Evolutionary conservation across 495 filamentous ascomycete genomes (phyloP).

Genomic region (Tuber indicum): DNA sequence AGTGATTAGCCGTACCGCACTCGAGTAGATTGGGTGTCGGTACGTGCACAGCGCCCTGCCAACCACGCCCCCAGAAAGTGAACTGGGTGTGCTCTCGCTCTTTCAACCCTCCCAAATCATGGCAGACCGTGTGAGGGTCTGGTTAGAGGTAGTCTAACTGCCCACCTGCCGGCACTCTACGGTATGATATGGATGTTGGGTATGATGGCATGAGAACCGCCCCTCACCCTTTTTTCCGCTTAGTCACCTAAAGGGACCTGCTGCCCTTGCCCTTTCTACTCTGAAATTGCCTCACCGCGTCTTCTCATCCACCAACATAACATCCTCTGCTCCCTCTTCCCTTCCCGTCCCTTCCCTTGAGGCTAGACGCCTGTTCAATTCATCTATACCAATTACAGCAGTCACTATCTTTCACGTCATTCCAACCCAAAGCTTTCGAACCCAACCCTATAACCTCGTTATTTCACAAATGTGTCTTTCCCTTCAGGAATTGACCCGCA

Average conservation of each 20-base stretch:
- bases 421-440: slow-evolving; percentile 6
- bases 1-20: neutral
- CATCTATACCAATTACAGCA: slow-evolving; percentile 7
- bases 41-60: neutral
- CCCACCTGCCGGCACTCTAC: neutral
- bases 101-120: neutral
- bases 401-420: slow-evolving; percentile 15
- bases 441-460: slow-evolving; percentile 17
- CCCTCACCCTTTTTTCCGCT: neutral
- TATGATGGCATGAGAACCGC: neutral
- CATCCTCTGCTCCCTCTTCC: neutral
- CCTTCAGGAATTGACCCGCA: slow-evolving; percentile 35
- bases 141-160: neutral
- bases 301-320: slow-evolving; percentile 1
- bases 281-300: neutral
- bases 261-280: neutral
- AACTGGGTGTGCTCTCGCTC: neutral
- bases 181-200: neutral
- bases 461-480: slow-evolving; percentile 35
- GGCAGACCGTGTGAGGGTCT: neutral
- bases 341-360: slow-evolving; percentile 7
- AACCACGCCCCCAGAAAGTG: neutral
- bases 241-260: neutral
- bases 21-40: neutral
- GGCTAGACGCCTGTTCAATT: slow-evolving; percentile 3